These are phyloP conservation scores for Cicer chorassanicum DNA, from an alignment of 306 rosid genomes.

Conservation along the genomic window DNA sequence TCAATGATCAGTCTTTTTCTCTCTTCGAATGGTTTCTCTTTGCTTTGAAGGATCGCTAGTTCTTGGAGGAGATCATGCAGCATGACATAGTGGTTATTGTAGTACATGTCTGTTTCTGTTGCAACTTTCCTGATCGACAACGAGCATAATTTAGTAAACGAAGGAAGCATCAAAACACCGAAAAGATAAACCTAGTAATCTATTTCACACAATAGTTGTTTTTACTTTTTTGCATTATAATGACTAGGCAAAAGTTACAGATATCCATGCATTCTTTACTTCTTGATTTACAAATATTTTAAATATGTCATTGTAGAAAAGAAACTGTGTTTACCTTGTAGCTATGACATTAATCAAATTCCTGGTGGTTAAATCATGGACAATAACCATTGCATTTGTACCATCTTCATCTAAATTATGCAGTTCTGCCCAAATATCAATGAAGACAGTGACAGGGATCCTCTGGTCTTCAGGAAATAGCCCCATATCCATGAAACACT, in stretches of 20 bases:
- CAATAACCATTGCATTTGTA: constrained; percentile 48
- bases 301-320: background rate
- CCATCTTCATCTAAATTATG: constrained; percentile 51
- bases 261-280: background rate
- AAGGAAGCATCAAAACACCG: constrained; percentile 20
- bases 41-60: constrained; percentile 56
- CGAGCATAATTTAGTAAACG: background rate
- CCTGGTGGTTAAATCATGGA: constrained; percentile 47
- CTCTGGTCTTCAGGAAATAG: constrained; percentile 73
- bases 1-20: constrained; percentile 60
- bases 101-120: constrained; percentile 53
- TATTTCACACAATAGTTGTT: background rate
- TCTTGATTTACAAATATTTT: too few relatives aligned
- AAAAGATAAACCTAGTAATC: background rate
- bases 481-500: constrained; percentile 74
- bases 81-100: constrained; percentile 60
- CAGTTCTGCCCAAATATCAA: constrained; percentile 72
- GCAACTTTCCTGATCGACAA: constrained; percentile 57
- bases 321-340: constrained; percentile 54
- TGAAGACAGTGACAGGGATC: constrained; percentile 60
- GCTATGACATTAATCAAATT: constrained; percentile 57
- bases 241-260: background rate
- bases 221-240: constrained; percentile 5
- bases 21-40: constrained; percentile 41
- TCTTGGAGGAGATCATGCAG: constrained; percentile 75